Conservation (phyloP, 2,329 filamentous ascomycete genomes). For the Penicillium sp. region DNA sequence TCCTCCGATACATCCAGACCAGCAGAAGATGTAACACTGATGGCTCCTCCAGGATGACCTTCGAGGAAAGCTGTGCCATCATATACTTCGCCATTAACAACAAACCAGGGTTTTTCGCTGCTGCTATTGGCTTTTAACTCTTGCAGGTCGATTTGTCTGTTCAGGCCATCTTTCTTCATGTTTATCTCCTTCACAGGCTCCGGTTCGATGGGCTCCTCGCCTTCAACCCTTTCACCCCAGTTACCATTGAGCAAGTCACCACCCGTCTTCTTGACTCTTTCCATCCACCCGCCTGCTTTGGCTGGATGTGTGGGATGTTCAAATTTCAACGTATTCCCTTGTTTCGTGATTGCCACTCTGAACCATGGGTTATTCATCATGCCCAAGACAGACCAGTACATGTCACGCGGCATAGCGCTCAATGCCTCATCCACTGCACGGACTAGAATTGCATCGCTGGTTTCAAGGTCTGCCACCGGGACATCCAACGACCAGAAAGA, state of each 20-base stretch:
- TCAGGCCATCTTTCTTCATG: constrained; percentile 64
- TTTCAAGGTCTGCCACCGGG: constrained; percentile 51
- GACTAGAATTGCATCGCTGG: constrained; percentile 65
- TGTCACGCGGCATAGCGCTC: constrained; percentile 77
- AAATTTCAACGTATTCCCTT: constrained; percentile 59
- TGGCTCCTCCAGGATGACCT: constrained; percentile 74
- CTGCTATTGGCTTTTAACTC: constrained; percentile 62
- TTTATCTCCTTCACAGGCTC: constrained; percentile 58
- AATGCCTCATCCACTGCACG: constrained; percentile 84
- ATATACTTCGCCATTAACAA: constrained; percentile 80
- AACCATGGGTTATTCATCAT: constrained; percentile 99
- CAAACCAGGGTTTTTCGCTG: constrained; percentile 69
- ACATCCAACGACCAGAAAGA: constrained; percentile 79
- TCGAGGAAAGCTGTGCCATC: constrained; percentile 73
- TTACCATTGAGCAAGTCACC: constrained; percentile 71
- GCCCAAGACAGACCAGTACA: constrained; percentile 90
- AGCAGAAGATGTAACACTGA: constrained; percentile 74
- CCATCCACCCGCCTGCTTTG: constrained; percentile 84
- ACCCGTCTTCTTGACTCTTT: constrained; percentile 71
- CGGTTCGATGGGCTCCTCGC: constrained; percentile 35
- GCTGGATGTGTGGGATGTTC: constrained; percentile 82
- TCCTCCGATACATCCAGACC: constrained; percentile 76
- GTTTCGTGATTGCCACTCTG: constrained; percentile 64
- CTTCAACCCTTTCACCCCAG: constrained; percentile 67
- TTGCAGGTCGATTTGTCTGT: constrained; percentile 57